Evolutionary conservation across 768 basidiomycete species (phyloP), one percentile per base, ranked within the genome.

Genomic region (Tylopilus rubrobrunneus): DNA sequence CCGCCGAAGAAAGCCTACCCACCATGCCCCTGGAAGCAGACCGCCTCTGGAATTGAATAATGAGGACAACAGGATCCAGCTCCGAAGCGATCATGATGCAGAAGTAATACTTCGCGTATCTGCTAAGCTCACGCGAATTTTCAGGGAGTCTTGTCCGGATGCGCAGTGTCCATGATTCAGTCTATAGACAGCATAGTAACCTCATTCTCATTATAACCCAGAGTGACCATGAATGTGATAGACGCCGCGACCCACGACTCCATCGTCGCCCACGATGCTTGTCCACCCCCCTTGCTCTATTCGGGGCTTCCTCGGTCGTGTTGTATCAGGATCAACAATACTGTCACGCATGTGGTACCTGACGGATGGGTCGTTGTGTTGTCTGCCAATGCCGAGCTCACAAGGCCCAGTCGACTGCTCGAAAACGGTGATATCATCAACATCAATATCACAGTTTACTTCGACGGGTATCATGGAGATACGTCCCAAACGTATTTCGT

Each of bases 391-490:
- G 21, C 7, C 7, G 39, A 7, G 23, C 57, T 52, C 46, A 55
- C n/a, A n/a, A 21, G n/a, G 52, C 53, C 43, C 25, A 94, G 92
- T 53, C 89, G 92, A 34, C 83, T 82, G 0, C 77, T 97, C 4
- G 79, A 87, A 65, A 76, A 89, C 44, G 88, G 87, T 1, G 94
- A 97, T 57, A 88, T 97, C 44, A 75, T 97, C 61, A 94, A 94
- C 67, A 76, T 96, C 42, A 94, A 97, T 67, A 71, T 97, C 9
- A 95, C 94, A 1, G 77, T 95, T 8, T 95, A 81, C 67, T 71
- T 86, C n/a, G 72, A 90, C 52, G 87, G 89, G 2, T 92, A 83
- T 68, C 93, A 96, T 60, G 94, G 94, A 1, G 94, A 96, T 61
- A 95, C 92, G 0, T 93, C 92, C 0, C 72, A 79, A 48, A 96